Conservation (phyloP, 768 basidiomycete species). For the Tylopilus vinaceipallidus region DNA sequence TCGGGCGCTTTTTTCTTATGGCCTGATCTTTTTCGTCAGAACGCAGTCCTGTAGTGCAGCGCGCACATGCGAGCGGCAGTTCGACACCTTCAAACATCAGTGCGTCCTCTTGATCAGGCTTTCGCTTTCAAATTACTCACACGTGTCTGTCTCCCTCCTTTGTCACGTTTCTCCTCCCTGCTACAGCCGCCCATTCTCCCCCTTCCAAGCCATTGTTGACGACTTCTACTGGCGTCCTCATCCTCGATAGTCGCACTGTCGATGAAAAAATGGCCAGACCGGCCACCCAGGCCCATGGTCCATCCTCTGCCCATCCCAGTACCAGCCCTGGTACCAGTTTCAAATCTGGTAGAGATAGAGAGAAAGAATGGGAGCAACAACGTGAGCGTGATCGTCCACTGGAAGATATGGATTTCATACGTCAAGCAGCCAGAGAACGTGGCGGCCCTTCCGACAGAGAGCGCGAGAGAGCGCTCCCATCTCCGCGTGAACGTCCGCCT, state of each 20-base stretch:
- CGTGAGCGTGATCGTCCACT: slow-evolving; percentile 30
- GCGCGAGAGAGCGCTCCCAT: slow-evolving; percentile 24
- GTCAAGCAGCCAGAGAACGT: slow-evolving; percentile 27
- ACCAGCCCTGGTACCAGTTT: slow-evolving; percentile 22
- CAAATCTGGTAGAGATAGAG: slow-evolving; percentile 26
- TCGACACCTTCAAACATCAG: slow-evolving; percentile 27
- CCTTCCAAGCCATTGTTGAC: slow-evolving; percentile 26
- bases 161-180: not conserved
- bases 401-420: slow-evolving; percentile 29
- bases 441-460: slow-evolving; percentile 27
- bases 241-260: slow-evolving; percentile 32
- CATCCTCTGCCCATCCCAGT: slow-evolving; percentile 18
- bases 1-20: slow-evolving; percentile 7
- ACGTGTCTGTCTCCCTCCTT: not conserved
- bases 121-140: slow-evolving; percentile 1
- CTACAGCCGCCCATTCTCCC: slow-evolving; percentile 29
- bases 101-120: slow-evolving; percentile 9
- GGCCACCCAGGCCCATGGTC: slow-evolving; percentile 15
- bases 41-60: slow-evolving; percentile 30
- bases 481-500: slow-evolving; percentile 24
- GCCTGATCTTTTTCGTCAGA: slow-evolving; percentile 11
- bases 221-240: slow-evolving; percentile 25
- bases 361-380: slow-evolving; percentile 26
- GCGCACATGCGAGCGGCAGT: slow-evolving; percentile 23
- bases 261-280: slow-evolving; percentile 30